Evolutionary conservation across 2,329 filamentous ascomycete species (phyloP).

Genomic region (Cercospora zeina): DNA sequence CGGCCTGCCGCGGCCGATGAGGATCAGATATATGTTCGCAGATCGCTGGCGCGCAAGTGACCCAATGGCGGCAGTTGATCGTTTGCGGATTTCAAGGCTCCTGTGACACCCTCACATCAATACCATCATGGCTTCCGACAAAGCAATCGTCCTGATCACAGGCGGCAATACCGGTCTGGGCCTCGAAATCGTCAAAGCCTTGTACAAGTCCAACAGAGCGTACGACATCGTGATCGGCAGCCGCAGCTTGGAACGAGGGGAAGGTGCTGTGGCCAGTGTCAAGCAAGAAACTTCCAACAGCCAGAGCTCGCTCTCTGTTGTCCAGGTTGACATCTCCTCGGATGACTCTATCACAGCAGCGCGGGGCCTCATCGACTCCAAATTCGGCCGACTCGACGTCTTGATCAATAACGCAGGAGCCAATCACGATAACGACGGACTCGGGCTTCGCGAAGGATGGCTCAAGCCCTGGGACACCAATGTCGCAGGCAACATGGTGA

Average conservation of each 20-base stretch:
- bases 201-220: constrained; percentile 50
- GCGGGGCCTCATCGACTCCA: constrained; percentile 46
- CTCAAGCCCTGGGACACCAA: constrained; percentile 44
- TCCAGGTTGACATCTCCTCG: constrained; percentile 57
- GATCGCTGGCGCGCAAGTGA: neutral
- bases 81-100: neutral
- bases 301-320: constrained; percentile 46
- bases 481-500: constrained; percentile 43
- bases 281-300: constrained; percentile 46
- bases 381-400: constrained; percentile 52
- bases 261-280: constrained; percentile 49
- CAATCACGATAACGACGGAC: constrained; percentile 45
- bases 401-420: constrained; percentile 61
- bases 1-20: neutral
- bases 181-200: constrained; percentile 57
- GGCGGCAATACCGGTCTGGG: constrained; percentile 61
- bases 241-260: constrained; percentile 54
- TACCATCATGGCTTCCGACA: constrained; percentile 31
- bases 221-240: constrained; percentile 61
- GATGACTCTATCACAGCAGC: constrained; percentile 56
- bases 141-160: constrained; percentile 57
- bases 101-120: neutral
- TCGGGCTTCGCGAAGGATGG: constrained; percentile 43
- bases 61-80: neutral
- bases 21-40: neutral